Evolutionary conservation across 192 early-diverging fungal genomes (phyloP).

Genomic region (Paraglomus brasilianum): DNA sequence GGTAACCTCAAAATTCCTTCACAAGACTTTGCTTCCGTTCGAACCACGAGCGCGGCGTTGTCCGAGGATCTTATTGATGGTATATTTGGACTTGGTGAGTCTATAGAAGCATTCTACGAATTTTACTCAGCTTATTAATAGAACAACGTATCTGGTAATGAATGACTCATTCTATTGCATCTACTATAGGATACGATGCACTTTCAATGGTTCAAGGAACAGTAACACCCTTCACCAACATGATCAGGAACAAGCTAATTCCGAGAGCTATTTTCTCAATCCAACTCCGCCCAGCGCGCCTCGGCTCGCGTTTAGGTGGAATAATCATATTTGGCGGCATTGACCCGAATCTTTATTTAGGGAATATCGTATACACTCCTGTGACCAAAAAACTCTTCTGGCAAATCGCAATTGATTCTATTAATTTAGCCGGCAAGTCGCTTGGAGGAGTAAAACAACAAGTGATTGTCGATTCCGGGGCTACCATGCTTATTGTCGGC

Average conservation of each 20-base stretch:
- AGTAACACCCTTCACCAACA: constrained; percentile 57
- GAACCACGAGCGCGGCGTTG: constrained; percentile 56
- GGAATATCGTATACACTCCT: constrained; percentile 56
- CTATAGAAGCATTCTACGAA: too few species aligned
- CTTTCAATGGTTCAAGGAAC: constrained; percentile 45
- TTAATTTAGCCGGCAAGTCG: constrained; percentile 40
- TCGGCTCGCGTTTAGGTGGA: constrained; percentile 41
- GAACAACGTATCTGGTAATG: too few species aligned
- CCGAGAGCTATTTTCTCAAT: constrained; percentile 61
- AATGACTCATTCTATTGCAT: too few species aligned
- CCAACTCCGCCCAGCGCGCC: constrained; percentile 52
- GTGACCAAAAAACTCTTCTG: constrained; percentile 56
- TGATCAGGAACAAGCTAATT: constrained; percentile 52
- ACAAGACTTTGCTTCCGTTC: constrained; percentile 68
- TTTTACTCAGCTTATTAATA: too few species aligned
- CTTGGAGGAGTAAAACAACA: constrained; percentile 34
- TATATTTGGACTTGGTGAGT: constrained; percentile 63
- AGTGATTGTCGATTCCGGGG: constrained; percentile 65
- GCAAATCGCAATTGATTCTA: constrained; percentile 54
- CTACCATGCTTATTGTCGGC: constrained; percentile 60
- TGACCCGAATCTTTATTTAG: constrained; percentile 48
- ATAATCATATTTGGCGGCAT: constrained; percentile 59
- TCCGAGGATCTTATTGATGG: constrained; percentile 60
- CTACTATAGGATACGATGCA: constrained; percentile 38
- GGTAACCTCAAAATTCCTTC: constrained; percentile 60